Base-by-base conservation (phyloP, 257 asterid genomes). In the Avicennia marina region DNA sequence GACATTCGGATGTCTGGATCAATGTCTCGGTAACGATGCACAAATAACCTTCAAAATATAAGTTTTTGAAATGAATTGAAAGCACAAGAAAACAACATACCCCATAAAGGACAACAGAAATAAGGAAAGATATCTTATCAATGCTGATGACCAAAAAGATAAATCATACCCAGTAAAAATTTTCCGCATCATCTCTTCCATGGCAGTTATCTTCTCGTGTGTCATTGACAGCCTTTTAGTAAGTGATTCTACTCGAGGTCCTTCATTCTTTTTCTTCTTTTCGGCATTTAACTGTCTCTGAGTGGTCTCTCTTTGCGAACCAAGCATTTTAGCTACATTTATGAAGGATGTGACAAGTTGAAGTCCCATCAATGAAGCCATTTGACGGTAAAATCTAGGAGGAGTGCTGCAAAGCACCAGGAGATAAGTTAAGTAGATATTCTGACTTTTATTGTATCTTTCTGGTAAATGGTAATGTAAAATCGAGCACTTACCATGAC, bases 211-310 rank as follows among this genome's bases (percentile, higher is more conserved):
- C 75, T 90, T 89, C 60, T 89, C 96, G 67, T 93, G 99, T 11
- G 91, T 75, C 59, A 16, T 43, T 46, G 96, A 81, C 43, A 89
- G 78, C 77, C 96, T 78, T 73, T 80, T 82, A 56, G 84, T 66
- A n/a, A 89, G 97, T 15, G 97, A 93, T 63, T 89, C 97, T 24
- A 89, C 91, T 69, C 94, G 78, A 60, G 95, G 87, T 51, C 96
- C 99, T 21, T 89, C 95, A 53, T 56, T 42, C 9, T 67, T 51
- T 73, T 93, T 86, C 73, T 89, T 93, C 79, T 89, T 81, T 76
- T 93, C 99, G 65, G 94, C 96, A 82, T 89, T 83, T 67, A 93
- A 71, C 79, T 93, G 99, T 48, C 99, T 77, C 79, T 89, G 97
- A 64, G 96, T 86, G 63, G 97, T 93, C 66, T 81, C 95, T 71